Base-by-base conservation (phyloP, 2,329 filamentous ascomycete species). In the Claviceps sp. region DNA sequence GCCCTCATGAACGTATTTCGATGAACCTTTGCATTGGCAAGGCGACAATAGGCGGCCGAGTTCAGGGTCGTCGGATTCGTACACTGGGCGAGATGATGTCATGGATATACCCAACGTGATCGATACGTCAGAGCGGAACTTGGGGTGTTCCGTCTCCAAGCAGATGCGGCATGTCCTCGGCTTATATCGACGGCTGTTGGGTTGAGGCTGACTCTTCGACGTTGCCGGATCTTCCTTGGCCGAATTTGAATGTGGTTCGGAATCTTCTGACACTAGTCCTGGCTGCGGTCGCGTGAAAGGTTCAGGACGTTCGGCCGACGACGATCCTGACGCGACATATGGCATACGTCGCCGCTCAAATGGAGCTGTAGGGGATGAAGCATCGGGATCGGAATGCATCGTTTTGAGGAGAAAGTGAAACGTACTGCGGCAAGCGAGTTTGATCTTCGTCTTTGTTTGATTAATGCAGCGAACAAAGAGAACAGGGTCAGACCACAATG, bases 1-100 rank as follows among this genome's bases (percentile, higher is more conserved):
- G 34, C 82, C 85, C 67, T 96, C 88, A 66, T 98, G 93, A 24
- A 97, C 89, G 68, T 95, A 96, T 70, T 87, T 87, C 60, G 91
- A 87, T 41, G 86, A 88, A 50, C 93, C 93, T 70, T 88, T 94
- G 76, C 93, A 98, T 69, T 84, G 82, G 74, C 93, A 98, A 38
- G 93, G 93, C 51, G 86, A 85, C 60, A 97, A 78, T 30, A 98
- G 73, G 49, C 88, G 83, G 41, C 88, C 88, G 34, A 85, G 77
- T 57, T 84, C 76, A 6, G 81, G 76, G 57, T 88, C 86, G 55
- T 86, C 79, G 24, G 87, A 90, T 50, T 83, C 76, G 62, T 95
- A 95, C 20, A 65, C 66, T 7, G 70, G 70, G 26, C 63, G 61
- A 20, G 67, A 65, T 18, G 66, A 58, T n/a, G 57, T 48, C 52